These are phyloP conservation scores for Irpex rosettiformis DNA, from an alignment of 1,284 basidiomycete genomes.

Conservation along the genomic window DNA sequence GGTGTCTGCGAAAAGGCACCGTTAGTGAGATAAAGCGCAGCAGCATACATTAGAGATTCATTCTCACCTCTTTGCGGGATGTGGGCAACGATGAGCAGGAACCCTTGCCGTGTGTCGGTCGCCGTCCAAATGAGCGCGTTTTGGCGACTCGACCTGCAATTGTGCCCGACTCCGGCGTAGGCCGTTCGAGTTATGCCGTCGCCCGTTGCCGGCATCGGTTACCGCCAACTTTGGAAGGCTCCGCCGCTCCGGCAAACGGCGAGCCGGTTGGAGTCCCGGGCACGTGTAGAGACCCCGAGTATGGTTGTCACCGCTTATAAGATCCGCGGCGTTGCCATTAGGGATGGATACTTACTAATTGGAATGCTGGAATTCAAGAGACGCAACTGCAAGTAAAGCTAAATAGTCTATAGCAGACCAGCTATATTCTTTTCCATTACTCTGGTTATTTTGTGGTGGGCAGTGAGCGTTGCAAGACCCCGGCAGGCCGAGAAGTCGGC, in stretches of 20 bases:
- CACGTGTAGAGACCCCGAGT: conserved; percentile 14
- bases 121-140: neutral
- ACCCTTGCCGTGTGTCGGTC: neutral
- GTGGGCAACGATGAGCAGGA: neutral
- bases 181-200: too few species aligned
- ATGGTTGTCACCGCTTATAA: conserved; percentile 2
- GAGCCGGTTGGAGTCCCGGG: conserved; percentile 7
- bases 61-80: neutral
- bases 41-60: neutral
- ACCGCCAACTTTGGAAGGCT: neutral
- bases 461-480: too few species aligned
- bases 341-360: too few species aligned
- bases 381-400: too few species aligned
- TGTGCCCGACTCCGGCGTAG: neutral
- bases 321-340: neutral
- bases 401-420: too few species aligned
- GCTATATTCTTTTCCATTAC: too few species aligned
- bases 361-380: too few species aligned
- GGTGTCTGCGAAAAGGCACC: neutral
- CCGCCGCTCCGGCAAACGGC: conserved; percentile 12
- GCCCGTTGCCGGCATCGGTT: neutral
- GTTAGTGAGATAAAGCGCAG: neutral
- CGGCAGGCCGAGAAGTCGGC: neutral
- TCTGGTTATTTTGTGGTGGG: too few species aligned
- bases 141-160: neutral